Evolutionary conservation across 805 yeast species (phyloP).

Genomic region (Myxozyma mucilagina): DNA sequence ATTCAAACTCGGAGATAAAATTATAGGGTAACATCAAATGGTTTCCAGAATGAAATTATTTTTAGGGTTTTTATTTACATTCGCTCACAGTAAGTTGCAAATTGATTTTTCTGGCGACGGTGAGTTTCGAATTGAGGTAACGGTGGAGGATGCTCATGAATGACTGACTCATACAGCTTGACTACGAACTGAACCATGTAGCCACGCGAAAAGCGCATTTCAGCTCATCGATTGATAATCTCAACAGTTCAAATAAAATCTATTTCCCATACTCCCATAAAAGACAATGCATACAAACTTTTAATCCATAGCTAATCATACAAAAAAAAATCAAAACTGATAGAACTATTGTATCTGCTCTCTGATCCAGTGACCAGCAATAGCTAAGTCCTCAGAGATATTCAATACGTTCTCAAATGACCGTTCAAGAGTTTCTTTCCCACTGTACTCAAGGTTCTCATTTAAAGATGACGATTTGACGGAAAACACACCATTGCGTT

Average conservation of each 20-base stretch:
- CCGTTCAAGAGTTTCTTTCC: slow-evolving; percentile 1
- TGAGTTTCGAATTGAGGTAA: too few relatives aligned
- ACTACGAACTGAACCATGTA: neutral
- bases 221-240: neutral
- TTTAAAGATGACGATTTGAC: slow-evolving; percentile 4
- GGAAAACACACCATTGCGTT: slow-evolving; percentile 11
- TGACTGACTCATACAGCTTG: too few relatives aligned
- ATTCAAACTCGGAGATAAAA: too few relatives aligned
- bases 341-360: slow-evolving; percentile 10
- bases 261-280: neutral
- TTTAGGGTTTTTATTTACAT: too few relatives aligned
- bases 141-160: too few relatives aligned
- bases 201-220: neutral
- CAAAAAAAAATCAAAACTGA: neutral
- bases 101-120: too few relatives aligned
- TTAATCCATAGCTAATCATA: neutral
- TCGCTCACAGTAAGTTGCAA: too few relatives aligned
- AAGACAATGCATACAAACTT: neutral
- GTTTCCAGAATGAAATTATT: too few relatives aligned
- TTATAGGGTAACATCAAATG: too few relatives aligned
- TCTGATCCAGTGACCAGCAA: slow-evolving; percentile 17
- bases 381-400: slow-evolving; percentile 25
- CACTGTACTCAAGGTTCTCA: slow-evolving; percentile 3
- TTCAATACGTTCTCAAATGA: slow-evolving; percentile 6
- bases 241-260: neutral